phyloP scores from a whole-genome alignment of 1,284 basidiomycete genomes.

The Malassezia pachydermatis region DNA sequence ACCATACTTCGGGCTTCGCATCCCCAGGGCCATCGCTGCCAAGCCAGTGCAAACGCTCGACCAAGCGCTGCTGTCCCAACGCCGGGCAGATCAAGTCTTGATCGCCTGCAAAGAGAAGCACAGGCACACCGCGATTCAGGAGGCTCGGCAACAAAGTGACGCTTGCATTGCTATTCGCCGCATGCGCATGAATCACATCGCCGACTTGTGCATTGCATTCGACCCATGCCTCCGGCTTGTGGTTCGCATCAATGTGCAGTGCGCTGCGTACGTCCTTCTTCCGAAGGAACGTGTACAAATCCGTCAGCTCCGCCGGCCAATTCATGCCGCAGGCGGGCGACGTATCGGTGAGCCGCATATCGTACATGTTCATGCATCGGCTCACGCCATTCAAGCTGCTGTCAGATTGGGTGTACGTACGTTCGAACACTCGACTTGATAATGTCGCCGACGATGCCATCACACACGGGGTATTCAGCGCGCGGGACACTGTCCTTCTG shows the following conservation, averaged over 20 bases:
- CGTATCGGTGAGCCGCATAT: constrained; percentile 74
- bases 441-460: constrained; percentile 58
- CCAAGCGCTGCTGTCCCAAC: constrained; percentile 75
- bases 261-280: constrained; percentile 68
- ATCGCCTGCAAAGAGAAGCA: constrained; percentile 88
- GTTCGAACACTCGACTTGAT: constrained; percentile 44
- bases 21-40: constrained; percentile 59
- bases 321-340: constrained; percentile 91
- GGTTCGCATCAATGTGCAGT: constrained; percentile 61
- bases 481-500: constrained; percentile 18
- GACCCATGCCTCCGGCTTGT: constrained; percentile 70
- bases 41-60: constrained; percentile 72
- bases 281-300: constrained; percentile 71
- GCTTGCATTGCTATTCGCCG: constrained; percentile 54
- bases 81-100: constrained; percentile 91
- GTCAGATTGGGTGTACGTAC: background rate
- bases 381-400: background rate
- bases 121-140: constrained; percentile 61
- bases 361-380: constrained; percentile 84
- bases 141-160: constrained; percentile 69
- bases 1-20: constrained; percentile 55
- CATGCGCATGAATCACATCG: constrained; percentile 52
- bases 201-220: constrained; percentile 73
- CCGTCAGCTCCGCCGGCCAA: constrained; percentile 82
- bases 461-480: constrained; percentile 59